phyloP scores from a whole-genome alignment of 2,329 filamentous ascomycete species.

The Aureobasidium sp. region DNA sequence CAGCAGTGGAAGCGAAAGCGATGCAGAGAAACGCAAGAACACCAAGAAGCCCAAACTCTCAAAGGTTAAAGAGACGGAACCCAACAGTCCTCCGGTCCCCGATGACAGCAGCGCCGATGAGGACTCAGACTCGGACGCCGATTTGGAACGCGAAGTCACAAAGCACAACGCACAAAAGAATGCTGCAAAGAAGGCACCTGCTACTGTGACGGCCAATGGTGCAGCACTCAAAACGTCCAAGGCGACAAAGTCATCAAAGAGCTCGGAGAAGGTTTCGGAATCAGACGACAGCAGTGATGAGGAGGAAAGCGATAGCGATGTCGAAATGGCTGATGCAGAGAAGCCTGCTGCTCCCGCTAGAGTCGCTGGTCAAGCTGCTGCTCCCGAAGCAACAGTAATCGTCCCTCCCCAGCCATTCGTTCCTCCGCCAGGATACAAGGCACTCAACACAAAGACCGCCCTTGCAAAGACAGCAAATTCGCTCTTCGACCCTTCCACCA shows the following conservation, averaged over 20 bases:
- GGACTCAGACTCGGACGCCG: constrained; percentile 13
- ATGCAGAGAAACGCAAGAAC: constrained; percentile 22
- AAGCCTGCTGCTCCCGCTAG: constrained; percentile 17
- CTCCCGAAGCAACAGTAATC: not conserved
- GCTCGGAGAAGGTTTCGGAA: constrained; percentile 10
- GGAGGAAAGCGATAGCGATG: constrained; percentile 19
- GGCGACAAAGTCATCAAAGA: constrained; percentile 19
- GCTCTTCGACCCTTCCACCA: constrained; percentile 49
- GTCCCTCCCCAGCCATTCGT: constrained; percentile 24
- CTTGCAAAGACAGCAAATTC: constrained; percentile 30
- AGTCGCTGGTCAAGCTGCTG: not conserved
- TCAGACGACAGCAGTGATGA: constrained; percentile 20
- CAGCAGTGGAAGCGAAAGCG: constrained; percentile 31
- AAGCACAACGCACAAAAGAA: constrained; percentile 19
- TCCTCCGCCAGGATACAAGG: constrained; percentile 41
- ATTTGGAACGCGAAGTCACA: not conserved
- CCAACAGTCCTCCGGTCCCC: constrained; percentile 22
- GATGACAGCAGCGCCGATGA: constrained; percentile 16
- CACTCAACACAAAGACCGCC: constrained; percentile 40
- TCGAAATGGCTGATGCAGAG: constrained; percentile 19
- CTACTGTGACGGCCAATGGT: constrained; percentile 19
- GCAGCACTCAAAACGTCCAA: constrained; percentile 23
- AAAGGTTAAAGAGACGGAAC: constrained; percentile 22
- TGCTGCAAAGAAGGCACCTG: constrained; percentile 17
- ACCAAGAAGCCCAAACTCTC: constrained; percentile 19